Evolutionary conservation across 2,329 filamentous ascomycete genomes (phyloP).

Genomic region (Colletotrichum lentis): DNA sequence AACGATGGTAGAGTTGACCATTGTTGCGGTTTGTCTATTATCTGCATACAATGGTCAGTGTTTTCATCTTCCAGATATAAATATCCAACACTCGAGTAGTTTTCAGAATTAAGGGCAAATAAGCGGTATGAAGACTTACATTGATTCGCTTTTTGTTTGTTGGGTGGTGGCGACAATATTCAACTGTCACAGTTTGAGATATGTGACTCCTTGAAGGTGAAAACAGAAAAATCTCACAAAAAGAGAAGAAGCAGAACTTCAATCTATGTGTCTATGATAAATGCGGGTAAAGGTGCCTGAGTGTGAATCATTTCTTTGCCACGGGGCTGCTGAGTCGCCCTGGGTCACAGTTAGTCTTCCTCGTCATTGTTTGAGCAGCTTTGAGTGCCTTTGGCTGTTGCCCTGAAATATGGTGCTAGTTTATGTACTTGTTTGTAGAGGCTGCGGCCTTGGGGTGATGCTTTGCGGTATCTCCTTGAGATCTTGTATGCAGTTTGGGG

Average conservation of each 20-base stretch:
- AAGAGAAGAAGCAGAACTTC: neutral
- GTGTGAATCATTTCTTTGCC: neutral
- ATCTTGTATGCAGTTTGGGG: neutral
- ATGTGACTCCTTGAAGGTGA: neutral
- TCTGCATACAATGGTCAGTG: neutral
- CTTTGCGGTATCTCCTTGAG: neutral
- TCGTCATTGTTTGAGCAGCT: too few species aligned
- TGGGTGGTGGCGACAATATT: neutral
- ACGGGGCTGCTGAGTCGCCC: neutral
- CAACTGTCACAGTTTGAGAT: neutral
- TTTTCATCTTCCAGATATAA: fast-evolving
- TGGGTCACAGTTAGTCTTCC: too few species aligned
- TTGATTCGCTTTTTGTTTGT: neutral
- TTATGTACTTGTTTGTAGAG: neutral
- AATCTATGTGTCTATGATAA: neutral
- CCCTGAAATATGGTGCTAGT: neutral
- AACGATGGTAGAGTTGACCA: constrained; percentile 15
- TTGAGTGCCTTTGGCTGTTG: neutral
- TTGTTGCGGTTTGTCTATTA: neutral
- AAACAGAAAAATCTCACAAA: neutral
- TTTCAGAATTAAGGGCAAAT: neutral
- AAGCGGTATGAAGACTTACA: neutral
- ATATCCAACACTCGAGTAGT: neutral
- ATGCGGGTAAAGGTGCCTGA: neutral
- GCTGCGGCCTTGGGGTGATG: neutral